Base-by-base conservation (phyloP, 164 flowering plant species). In the Warburgia ugandensis region DNA sequence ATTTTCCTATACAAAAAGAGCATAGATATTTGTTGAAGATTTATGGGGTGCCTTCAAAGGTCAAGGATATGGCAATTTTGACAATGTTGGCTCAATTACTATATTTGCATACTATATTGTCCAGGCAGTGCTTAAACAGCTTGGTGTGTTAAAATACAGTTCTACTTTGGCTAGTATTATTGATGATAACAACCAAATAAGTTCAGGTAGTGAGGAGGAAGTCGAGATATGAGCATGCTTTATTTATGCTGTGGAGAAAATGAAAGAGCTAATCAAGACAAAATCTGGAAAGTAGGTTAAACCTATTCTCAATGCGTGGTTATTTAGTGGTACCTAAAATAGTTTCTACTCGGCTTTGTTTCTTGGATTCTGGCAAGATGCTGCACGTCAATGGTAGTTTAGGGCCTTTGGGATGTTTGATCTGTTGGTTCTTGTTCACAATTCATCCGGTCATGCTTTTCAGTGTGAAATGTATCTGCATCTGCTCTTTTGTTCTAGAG, bases 11-110 rank as follows among this genome's bases (percentile, higher is more conserved):
- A 90, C 52, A 90, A 86, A 88, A 72, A 79, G 97, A 68, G 97
- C 97, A 54, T 96, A 90, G 74, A 86, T 86, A 64, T 90, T 86
- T 69, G 91, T 69, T 47, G 88, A 94, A n/a, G 97, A 90, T 69
- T 46, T 90, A 48, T 84, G 90, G 86, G 94, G 97, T 62, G 96
- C 97, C 62, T 90, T 86, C 64, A 77, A 73, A 64, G 96, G 97
- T 43, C 68, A 76, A 68, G 76, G 89, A 46, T 86, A 76, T 73
- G 97, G 96, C 0, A 81, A 83, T 50, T 84, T 86, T 56, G 48
- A 51, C 42, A 96, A 90, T 58, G 70, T 86, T 52, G 70, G 77
- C 22, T 69, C 85, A 16, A 50, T 90, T 16, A 90, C 96, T 26
- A 82, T 90, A 57, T 84, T 86, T 68, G 97, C 96, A 0, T 94